phyloP scores from a whole-genome alignment of 192 early-diverging fungal genomes.

The Entomortierella lignicola region DNA sequence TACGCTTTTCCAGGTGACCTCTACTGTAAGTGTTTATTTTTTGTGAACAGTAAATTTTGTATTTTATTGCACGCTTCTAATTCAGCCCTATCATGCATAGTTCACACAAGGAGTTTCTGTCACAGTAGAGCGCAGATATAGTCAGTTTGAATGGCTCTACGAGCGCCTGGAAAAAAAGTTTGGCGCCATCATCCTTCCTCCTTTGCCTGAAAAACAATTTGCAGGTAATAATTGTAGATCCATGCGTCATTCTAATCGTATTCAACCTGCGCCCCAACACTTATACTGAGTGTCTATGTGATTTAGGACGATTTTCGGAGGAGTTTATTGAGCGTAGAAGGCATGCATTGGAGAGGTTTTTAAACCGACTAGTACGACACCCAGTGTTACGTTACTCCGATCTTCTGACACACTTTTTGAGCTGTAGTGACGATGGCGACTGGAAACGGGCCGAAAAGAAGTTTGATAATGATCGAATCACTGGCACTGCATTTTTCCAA shows the following conservation, averaged over 20 bases:
- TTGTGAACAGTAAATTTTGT: background rate
- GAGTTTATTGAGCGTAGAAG: slow-evolving; percentile 56
- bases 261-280: too few relatives aligned
- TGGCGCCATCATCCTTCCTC: slow-evolving; percentile 52
- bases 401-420: slow-evolving; percentile 57
- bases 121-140: slow-evolving; percentile 57
- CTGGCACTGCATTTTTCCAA: slow-evolving; percentile 54
- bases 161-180: slow-evolving; percentile 52
- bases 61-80: background rate
- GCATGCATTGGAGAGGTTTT: slow-evolving; percentile 52
- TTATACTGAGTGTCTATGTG: background rate
- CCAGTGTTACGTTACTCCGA: slow-evolving; percentile 58
- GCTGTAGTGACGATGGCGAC: slow-evolving; percentile 54
- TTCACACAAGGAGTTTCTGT: slow-evolving; percentile 53
- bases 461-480: slow-evolving; percentile 56
- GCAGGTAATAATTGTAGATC: slow-evolving; percentile 13
- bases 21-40: slow-evolving; percentile 41
- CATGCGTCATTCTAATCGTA: too few relatives aligned
- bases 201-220: slow-evolving; percentile 58
- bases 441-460: slow-evolving; percentile 53
- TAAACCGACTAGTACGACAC: slow-evolving; percentile 57
- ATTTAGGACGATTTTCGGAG: slow-evolving; percentile 55
- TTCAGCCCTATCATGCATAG: slow-evolving; percentile 7
- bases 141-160: slow-evolving; percentile 59
- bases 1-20: slow-evolving; percentile 56